A percentile compares a stretch with the other conserved stretches of the same genome.
Evolutionary conservation across 139 green algal species (phyloP).

Genomic region (Tetraselmis chui): DNA sequence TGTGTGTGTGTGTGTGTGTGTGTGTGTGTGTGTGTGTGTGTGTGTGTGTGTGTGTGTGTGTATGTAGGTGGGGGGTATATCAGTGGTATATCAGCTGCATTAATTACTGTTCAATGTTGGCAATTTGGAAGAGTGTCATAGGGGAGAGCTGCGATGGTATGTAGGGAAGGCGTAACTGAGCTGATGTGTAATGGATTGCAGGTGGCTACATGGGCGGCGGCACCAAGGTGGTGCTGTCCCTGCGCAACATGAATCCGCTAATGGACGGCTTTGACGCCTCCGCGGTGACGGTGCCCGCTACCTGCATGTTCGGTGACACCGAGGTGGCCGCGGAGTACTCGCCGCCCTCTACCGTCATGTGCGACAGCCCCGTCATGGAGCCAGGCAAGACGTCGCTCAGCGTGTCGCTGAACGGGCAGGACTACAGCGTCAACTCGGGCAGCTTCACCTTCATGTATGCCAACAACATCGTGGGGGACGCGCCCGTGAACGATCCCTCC

Average conservation of each 20-base stretch:
- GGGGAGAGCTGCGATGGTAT: too few relatives aligned
- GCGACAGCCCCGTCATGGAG: not conserved
- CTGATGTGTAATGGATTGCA: too few relatives aligned
- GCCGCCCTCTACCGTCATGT: not conserved
- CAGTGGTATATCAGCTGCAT: too few relatives aligned
- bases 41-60: too few relatives aligned
- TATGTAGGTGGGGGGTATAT: too few relatives aligned
- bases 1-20: too few relatives aligned
- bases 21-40: too few relatives aligned
- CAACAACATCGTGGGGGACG: slow-evolving; percentile 4
- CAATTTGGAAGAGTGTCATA: too few relatives aligned
- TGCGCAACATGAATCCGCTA: not conserved
- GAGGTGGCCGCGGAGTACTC: not conserved
- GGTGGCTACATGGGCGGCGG: not conserved
- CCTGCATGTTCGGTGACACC: slow-evolving; percentile 1
- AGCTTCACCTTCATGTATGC: slow-evolving; percentile 15
- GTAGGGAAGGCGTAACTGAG: too few relatives aligned
- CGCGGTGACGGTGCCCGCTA: not conserved
- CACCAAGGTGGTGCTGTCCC: not conserved
- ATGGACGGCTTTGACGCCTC: not conserved
- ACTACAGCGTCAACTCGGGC: slow-evolving; percentile 12
- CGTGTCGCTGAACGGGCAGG: slow-evolving; percentile 16
- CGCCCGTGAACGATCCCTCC: not conserved
- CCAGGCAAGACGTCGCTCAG: not conserved
- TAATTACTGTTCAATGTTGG: too few relatives aligned